Conservation (phyloP, 177 flowering plant genomes). For the Vitis hybrid region DNA sequence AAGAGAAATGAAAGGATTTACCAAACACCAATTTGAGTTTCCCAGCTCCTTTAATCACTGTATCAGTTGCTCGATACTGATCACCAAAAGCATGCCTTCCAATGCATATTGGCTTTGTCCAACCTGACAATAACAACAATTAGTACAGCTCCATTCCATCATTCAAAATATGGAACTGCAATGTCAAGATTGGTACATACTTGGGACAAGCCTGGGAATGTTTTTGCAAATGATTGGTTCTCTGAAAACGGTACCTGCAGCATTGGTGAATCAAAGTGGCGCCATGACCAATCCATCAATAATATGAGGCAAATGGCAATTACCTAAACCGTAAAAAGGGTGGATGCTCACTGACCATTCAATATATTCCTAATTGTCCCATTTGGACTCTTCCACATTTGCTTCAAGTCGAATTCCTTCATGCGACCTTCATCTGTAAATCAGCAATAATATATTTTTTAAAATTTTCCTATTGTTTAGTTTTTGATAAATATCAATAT, state of each 20-base stretch:
- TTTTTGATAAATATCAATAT: neutral
- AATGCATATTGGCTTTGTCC: conserved; percentile 97
- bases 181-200: conserved; percentile 31
- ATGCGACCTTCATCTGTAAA: conserved; percentile 86
- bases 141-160: neutral
- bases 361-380: conserved; percentile 96
- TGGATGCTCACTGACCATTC: conserved; percentile 55
- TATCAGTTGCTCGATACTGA: conserved; percentile 90
- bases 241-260: conserved; percentile 89
- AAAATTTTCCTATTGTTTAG: neutral
- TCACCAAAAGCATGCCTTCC: conserved; percentile 99
- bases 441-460: neutral
- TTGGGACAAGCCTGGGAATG: conserved; percentile 84
- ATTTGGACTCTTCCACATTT: conserved; percentile 99
- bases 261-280: neutral
- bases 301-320: neutral
- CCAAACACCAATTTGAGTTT: conserved; percentile 89
- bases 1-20: conserved; percentile 22
- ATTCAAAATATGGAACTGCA: neutral
- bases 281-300: neutral
- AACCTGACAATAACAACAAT: conserved; percentile 43
- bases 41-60: conserved; percentile 83
- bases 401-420: conserved; percentile 75
- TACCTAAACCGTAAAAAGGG: neutral
- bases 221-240: conserved; percentile 96